phyloP scores from a whole-genome alignment of 2,329 filamentous ascomycete genomes.

The Arthrobotrys conoides region DNA sequence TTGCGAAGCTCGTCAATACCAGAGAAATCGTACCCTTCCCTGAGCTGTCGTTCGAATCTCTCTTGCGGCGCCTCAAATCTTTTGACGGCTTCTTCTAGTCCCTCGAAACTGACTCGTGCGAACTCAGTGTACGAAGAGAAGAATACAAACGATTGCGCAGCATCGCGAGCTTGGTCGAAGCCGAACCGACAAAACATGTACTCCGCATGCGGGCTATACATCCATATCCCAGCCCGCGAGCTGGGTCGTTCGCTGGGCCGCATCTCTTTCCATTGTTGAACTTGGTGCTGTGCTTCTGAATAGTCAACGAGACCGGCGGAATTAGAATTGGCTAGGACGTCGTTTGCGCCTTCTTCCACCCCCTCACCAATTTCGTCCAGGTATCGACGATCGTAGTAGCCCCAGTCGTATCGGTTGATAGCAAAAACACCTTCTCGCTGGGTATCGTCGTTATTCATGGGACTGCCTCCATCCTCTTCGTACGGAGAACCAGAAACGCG shows the following conservation, averaged over 20 bases:
- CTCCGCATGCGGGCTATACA: slow-evolving; percentile 53
- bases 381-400: slow-evolving; percentile 39
- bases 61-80: slow-evolving; percentile 21
- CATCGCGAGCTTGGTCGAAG: slow-evolving; percentile 20
- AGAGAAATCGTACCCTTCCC: slow-evolving; percentile 33
- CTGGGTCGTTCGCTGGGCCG: slow-evolving; percentile 27
- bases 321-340: slow-evolving; percentile 25
- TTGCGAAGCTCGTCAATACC: slow-evolving; percentile 12
- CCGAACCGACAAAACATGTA: slow-evolving; percentile 57
- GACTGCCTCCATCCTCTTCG: slow-evolving; percentile 55
- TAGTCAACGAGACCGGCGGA: slow-evolving; percentile 58
- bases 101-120: slow-evolving; percentile 15
- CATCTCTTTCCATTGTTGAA: slow-evolving; percentile 48
- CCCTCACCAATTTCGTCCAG: slow-evolving; percentile 32
- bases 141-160: slow-evolving; percentile 37
- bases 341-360: slow-evolving; percentile 4
- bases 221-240: slow-evolving; percentile 38
- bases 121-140: slow-evolving; percentile 31
- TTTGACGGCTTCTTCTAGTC: slow-evolving; percentile 1
- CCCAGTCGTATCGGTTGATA: slow-evolving; percentile 61
- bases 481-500: slow-evolving; percentile 58
- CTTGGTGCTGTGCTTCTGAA: slow-evolving; percentile 32
- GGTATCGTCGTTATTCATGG: slow-evolving; percentile 57
- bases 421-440: slow-evolving; percentile 47
- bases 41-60: slow-evolving; percentile 29